Evolutionary conservation across 768 basidiomycete genomes (phyloP), one percentile per base, ranked within the genome.

Genomic region (Phallus indusiatus): DNA sequence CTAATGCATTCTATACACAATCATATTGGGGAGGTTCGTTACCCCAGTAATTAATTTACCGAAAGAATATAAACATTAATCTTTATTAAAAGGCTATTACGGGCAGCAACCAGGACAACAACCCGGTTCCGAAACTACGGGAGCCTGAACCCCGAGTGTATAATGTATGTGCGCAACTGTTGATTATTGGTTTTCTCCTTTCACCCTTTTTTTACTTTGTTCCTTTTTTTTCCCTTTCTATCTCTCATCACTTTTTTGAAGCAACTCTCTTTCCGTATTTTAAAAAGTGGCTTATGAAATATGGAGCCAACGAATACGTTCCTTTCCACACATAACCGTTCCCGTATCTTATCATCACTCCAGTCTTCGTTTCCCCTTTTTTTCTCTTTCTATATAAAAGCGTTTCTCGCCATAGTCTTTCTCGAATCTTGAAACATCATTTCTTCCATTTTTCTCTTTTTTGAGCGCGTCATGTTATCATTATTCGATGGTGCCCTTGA

Each of bases 21-120:
- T 55, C 60, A 10, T 67, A 67, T 53, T 67, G 65, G 64, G 64
- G 66, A 55, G 61, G 63, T 63, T 28, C 35, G 52, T 59, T 28
- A 28, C 7, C 7, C 28, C 28, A 34, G 24, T 28, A 16, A 34
- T 22, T 14, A 28, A 28, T 28, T 3, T 28, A 28, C 28, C 18
- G 46, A 46, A 53, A 47, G 50, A 22, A 42, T 24, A 11, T 7
- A 20, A 61, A 36, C 12, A 21, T 37, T 24, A 54, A 34, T 57
- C 17, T 28, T 17, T 33, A 6, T 52, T 1, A 55, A n/a, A n/a
- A 91, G 90, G 88, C 63, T 92, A 92, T 67, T 92, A 92, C 65
- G 81, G 82, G 54, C 90, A 90, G 71, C 86, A 87, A 72, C 77
- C 78, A 62, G 86, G 86, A 65, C 71, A 72, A 60, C 73, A 71